Conservation (phyloP, 2,329 filamentous ascomycete genomes). For the Elsinoe ampelina region DNA sequence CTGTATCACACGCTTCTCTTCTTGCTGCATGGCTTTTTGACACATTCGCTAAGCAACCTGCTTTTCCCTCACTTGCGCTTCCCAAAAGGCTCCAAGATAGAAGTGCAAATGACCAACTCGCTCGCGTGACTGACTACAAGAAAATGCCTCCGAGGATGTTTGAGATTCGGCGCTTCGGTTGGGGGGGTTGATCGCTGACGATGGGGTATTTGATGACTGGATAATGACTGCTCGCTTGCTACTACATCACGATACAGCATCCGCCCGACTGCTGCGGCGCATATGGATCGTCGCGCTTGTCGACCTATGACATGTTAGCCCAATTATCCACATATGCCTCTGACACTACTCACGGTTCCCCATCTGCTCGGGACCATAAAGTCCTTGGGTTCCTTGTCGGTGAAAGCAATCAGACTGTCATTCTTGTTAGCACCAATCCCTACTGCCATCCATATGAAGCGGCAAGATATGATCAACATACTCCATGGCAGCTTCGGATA, state of each 20-base stretch:
- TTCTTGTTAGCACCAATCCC: not conserved
- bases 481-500: constrained; percentile 73
- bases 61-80: constrained; percentile 5
- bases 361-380: constrained; percentile 98
- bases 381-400: constrained; percentile 85
- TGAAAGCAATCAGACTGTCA: constrained; percentile 87
- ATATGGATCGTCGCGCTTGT: constrained; percentile 96
- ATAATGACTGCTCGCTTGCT: not conserved
- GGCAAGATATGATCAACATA: constrained; percentile 24
- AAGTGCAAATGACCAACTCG: constrained; percentile 14
- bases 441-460: not conserved
- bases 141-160: constrained; percentile 5
- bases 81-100: not conserved
- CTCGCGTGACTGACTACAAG: constrained; percentile 3
- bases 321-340: not conserved
- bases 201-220: not conserved
- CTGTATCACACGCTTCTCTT: not conserved
- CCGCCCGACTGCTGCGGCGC: constrained; percentile 85
- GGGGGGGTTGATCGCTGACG: not conserved
- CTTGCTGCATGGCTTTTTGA: constrained; percentile 1
- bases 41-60: not conserved
- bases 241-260: constrained; percentile 92
- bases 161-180: not conserved
- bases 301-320: constrained; percentile 47
- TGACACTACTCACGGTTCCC: constrained; percentile 54